Base-by-base conservation (phyloP, 1,284 basidiomycete genomes). In the Chalciporus sp. region DNA sequence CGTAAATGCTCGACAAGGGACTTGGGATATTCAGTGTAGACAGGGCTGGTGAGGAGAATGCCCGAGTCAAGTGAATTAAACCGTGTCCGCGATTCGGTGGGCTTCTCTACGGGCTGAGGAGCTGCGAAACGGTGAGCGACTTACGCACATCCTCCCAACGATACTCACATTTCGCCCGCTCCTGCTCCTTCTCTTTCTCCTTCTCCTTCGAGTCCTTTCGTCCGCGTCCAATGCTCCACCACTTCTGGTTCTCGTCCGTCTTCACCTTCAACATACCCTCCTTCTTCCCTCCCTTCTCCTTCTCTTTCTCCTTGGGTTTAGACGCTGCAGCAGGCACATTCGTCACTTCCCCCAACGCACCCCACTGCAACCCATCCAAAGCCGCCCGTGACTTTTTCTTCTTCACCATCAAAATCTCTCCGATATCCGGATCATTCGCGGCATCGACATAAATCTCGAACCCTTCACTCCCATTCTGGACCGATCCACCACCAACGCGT, bases 371-470 rank as follows among this genome's bases (percentile, higher is more conserved):
- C 16, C 79, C 82, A 60, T 88, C 80, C 52, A 92, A 69, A 2
- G 74, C 83, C 0, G 77, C 77, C 1, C 89, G 74, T 4, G 82
- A 83, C 66, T 89, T 90, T 76, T 85, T 85, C 80, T 89, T 90
- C 82, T 88, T 88, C 45, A 92, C 82, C 62, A 92, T 76, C 20
- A 90, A 65, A 33, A 90, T 81, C 56, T 88, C 86, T 6, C 80
- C 86, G 31, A 86, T 74, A 11, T 88, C 86, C 0, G 81, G 80
- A 58, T 88, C 86, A 17, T 79, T 74, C 1, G 76, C 70, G 1
- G 85, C 83, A 63, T 90, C 88, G 9, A 90, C 85, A 61, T 85
- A 88, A 51, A 90, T 88, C 60, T 90, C 86, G 61, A 88, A 86
- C 1, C 81, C 83, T 10, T 79, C 81, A 16, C 76, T 70, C 11